Conservation (phyloP, 1,139 yeast species). For the Meyerozyma carpophila region DNA sequence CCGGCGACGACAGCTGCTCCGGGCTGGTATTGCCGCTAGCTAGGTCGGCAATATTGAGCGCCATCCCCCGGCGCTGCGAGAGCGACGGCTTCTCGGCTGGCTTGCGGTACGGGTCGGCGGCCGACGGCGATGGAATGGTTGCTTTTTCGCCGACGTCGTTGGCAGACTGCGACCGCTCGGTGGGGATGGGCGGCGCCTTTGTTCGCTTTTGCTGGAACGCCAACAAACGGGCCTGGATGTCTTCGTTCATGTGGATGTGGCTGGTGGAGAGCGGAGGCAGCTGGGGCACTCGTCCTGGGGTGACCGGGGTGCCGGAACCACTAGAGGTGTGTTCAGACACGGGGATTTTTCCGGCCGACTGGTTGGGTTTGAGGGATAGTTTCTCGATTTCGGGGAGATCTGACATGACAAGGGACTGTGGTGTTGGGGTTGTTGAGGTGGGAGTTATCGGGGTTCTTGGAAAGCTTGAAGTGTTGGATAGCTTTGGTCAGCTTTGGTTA, state of each 20-base stretch:
- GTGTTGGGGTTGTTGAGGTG: no score
- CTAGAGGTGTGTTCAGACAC: not conserved
- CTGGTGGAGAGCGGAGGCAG: slow-evolving; percentile 2
- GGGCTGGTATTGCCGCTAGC: slow-evolving; percentile 7
- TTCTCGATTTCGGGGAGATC: not conserved
- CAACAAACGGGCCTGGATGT: slow-evolving; percentile 67
- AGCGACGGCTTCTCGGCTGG: slow-evolving; percentile 40
- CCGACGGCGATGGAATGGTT: slow-evolving; percentile 14
- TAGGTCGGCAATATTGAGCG: slow-evolving; percentile 35
- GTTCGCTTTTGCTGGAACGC: slow-evolving; percentile 70
- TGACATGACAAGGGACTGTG: not conserved
- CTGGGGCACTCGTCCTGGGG: slow-evolving; percentile 1
- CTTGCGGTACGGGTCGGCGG: slow-evolving; percentile 6
- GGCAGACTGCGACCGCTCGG: not conserved
- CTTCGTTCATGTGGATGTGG: slow-evolving; percentile 44
- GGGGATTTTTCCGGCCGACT: not conserved
- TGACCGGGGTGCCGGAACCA: not conserved
- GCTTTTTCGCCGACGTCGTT: slow-evolving; percentile 8
- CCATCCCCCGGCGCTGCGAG: slow-evolving; percentile 58
- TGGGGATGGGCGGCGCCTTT: slow-evolving; percentile 19
- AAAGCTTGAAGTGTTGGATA: no score
- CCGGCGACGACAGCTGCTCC: slow-evolving; percentile 6
- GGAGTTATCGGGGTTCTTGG: no score
- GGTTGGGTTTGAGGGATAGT: not conserved
- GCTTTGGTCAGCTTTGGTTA: no score